Percentiles rank a stretch among this genome's conserved stretches.
Evolutionary conservation across 1,284 basidiomycete genomes (phyloP).

Genomic region (Irpex sp.): DNA sequence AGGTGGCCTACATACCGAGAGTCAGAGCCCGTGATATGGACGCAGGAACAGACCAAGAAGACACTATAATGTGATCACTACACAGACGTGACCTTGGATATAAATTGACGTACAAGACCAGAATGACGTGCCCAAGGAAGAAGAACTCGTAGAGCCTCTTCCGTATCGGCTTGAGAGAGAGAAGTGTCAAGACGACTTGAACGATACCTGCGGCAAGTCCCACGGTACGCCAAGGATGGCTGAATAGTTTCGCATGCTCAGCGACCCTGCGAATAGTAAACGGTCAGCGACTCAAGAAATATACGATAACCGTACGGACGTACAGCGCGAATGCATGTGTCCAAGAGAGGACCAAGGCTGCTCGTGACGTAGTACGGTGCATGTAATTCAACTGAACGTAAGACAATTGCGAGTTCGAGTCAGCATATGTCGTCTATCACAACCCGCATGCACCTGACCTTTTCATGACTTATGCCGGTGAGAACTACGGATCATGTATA

Average conservation of each 20-base stretch:
- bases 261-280: background rate
- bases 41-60: conserved; percentile 5
- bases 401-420: background rate
- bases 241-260: background rate
- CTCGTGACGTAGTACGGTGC: conserved; percentile 23
- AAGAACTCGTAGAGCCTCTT: conserved; percentile 37
- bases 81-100: no score
- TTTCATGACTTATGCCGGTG: conserved; percentile 35
- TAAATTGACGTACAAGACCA: conserved; percentile 23
- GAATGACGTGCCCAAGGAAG: conserved; percentile 33
- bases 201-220: conserved; percentile 28
- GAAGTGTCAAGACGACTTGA: conserved; percentile 27
- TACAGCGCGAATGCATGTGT: conserved; percentile 23
- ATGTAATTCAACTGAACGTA: conserved; percentile 20
- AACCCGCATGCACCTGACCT: conserved; percentile 13
- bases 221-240: conserved; percentile 12
- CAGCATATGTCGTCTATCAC: background rate
- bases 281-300: no score
- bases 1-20: background rate
- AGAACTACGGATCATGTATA: conserved; percentile 20
- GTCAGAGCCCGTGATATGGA: background rate
- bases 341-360: conserved; percentile 21
- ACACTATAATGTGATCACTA: conserved; percentile 8
- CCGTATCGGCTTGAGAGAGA: conserved; percentile 31
- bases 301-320: background rate